These are phyloP conservation scores for Klebsormidium nitens DNA, from an alignment of 139 green algal genomes.

Conservation along the genomic window DNA sequence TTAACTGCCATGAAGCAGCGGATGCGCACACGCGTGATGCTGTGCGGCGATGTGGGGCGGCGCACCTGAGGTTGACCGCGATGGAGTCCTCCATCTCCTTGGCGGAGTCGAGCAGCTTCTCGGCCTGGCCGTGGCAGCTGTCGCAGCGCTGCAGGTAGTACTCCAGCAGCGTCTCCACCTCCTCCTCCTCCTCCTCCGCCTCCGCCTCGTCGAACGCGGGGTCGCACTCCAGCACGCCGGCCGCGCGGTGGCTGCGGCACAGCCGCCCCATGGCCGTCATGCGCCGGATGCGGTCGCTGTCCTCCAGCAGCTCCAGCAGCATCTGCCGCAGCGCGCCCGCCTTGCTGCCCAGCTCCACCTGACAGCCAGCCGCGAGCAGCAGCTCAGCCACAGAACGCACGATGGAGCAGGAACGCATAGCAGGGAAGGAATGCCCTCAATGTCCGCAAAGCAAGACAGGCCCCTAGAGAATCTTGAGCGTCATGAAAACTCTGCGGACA, in stretches of 20 bases:
- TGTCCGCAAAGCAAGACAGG: too few species aligned
- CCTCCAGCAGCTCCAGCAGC: slow-evolving; percentile 47
- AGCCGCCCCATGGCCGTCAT: slow-evolving; percentile 33
- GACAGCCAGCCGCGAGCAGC: background rate
- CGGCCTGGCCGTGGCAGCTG: slow-evolving; percentile 25
- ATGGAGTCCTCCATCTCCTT: slow-evolving; percentile 52
- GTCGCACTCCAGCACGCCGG: slow-evolving; percentile 12
- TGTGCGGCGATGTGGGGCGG: background rate
- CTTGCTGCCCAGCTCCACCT: slow-evolving; percentile 38
- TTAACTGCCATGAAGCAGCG: too few species aligned
- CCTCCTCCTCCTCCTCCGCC: slow-evolving; percentile 37
- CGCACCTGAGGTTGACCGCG: slow-evolving; percentile 39
- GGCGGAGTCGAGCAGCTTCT: slow-evolving; percentile 44
- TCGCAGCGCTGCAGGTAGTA: slow-evolving; percentile 49
- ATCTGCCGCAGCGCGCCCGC: slow-evolving; percentile 37
- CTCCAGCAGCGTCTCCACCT: slow-evolving; percentile 54
- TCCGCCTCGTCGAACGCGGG: background rate
- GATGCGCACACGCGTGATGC: too few species aligned
- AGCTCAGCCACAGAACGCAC: background rate
- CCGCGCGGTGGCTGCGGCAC: background rate
- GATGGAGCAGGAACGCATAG: too few species aligned
- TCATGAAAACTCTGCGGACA: too few species aligned
- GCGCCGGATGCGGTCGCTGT: slow-evolving; percentile 37
- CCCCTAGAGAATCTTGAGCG: too few species aligned
- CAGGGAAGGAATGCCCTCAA: too few species aligned